phyloP scores from a whole-genome alignment of 208 protist species.

The Acanthamoeba culbertsoni region DNA sequence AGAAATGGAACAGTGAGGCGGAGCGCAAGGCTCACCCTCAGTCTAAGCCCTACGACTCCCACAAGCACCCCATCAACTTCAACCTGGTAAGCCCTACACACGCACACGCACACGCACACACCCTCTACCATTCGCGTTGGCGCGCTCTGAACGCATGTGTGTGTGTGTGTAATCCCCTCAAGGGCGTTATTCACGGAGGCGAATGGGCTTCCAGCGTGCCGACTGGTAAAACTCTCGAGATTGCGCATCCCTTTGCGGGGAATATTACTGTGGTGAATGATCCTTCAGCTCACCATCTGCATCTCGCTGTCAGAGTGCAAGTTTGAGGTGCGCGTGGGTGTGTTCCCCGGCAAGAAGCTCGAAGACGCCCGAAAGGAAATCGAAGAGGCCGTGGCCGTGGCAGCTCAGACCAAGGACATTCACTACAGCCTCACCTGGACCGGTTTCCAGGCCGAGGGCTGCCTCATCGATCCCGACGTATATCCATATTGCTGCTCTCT shows the following conservation, averaged over 20 bases:
- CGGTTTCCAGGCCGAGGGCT: conserved; percentile 78
- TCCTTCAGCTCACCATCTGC: not conserved
- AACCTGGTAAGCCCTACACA: conserved; percentile 50
- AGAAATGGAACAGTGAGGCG: conserved; percentile 66
- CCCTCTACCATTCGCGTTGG: not conserved
- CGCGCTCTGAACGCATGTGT: not conserved
- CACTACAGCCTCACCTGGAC: conserved; percentile 63
- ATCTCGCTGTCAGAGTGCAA: conserved; percentile 59
- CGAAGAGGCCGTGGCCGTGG: conserved; percentile 21
- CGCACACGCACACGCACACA: not conserved
- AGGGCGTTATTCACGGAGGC: conserved; percentile 71
- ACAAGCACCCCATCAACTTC: conserved; percentile 74
- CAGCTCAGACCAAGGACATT: conserved; percentile 65
- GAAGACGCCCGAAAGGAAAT: conserved; percentile 36
- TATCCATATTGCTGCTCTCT: not conserved
- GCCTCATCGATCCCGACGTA: conserved; percentile 36
- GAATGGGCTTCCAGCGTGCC: conserved; percentile 76
- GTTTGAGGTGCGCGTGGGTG: conserved; percentile 68
- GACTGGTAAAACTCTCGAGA: not conserved
- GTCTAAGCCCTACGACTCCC: conserved; percentile 44
- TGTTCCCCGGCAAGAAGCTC: conserved; percentile 69
- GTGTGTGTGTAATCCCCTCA: not conserved
- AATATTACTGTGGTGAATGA: not conserved
- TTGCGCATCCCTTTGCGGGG: not conserved
- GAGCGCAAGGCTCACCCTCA: conserved; percentile 11